phyloP scores from a whole-genome alignment of 345 rosid species.

The Citrus sp. region DNA sequence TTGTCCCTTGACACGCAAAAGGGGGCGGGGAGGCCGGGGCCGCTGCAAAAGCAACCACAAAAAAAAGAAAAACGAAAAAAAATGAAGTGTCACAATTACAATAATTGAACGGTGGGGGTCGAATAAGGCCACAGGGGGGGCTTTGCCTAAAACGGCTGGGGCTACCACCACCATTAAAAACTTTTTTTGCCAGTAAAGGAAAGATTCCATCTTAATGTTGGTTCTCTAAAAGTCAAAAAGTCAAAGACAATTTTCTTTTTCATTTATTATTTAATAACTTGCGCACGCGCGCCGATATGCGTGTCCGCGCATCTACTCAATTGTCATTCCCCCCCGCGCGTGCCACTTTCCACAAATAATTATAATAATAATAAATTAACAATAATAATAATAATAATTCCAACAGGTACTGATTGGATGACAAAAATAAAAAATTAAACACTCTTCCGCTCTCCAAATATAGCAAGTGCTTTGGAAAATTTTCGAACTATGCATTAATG shows the following conservation, averaged over 20 bases:
- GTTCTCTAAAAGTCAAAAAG: conserved; percentile 10
- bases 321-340: not conserved
- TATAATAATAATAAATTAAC: too few relatives aligned
- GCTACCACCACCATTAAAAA: not conserved
- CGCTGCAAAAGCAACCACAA: not conserved
- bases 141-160: not conserved
- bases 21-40: not conserved
- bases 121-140: not conserved
- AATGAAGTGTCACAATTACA: not conserved
- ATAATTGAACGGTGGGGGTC: not conserved
- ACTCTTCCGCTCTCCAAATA: too few relatives aligned
- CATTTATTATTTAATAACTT: too few relatives aligned
- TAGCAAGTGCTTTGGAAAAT: too few relatives aligned
- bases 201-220: conserved; percentile 24
- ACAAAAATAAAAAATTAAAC: too few relatives aligned
- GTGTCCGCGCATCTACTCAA: not conserved
- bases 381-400: too few relatives aligned
- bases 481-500: too few relatives aligned
- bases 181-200: conserved; percentile 29
- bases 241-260: not conserved
- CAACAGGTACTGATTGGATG: too few relatives aligned
- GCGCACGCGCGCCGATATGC: not conserved
- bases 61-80: not conserved
- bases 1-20: not conserved
- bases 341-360: not conserved